These are phyloP conservation scores for Phytopythium kandeliae DNA, from an alignment of 352 stramenopile species.

Conservation along the genomic window DNA sequence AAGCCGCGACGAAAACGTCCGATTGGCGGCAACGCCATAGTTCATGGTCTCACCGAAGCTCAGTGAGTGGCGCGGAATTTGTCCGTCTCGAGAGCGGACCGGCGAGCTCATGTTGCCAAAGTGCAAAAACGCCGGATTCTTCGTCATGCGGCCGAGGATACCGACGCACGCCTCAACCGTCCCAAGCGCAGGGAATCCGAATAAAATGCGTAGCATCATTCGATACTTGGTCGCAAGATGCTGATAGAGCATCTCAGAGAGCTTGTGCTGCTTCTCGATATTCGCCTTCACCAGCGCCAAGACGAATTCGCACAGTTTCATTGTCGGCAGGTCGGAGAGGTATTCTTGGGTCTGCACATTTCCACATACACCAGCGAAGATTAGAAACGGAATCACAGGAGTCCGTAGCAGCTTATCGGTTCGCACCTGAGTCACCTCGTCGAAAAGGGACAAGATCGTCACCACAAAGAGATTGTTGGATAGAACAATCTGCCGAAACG, in stretches of 20 bases:
- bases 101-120: slow-evolving; percentile 48
- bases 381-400: background rate
- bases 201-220: slow-evolving; percentile 76
- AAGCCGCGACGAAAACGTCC: slow-evolving; percentile 15
- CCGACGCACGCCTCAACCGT: slow-evolving; percentile 73
- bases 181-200: slow-evolving; percentile 58
- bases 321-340: slow-evolving; percentile 65
- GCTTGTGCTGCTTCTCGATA: slow-evolving; percentile 51
- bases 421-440: slow-evolving; percentile 59
- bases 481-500: slow-evolving; percentile 53
- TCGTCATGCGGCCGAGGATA: slow-evolving; percentile 73
- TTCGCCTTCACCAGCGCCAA: slow-evolving; percentile 59
- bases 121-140: slow-evolving; percentile 50
- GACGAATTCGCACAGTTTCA: slow-evolving; percentile 77
- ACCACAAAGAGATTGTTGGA: slow-evolving; percentile 58
- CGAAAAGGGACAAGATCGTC: slow-evolving; percentile 61
- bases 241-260: slow-evolving; percentile 63
- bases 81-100: slow-evolving; percentile 35
- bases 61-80: slow-evolving; percentile 42
- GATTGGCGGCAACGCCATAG: slow-evolving; percentile 27
- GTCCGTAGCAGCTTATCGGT: background rate
- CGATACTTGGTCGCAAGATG: slow-evolving; percentile 63
- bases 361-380: background rate
- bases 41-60: slow-evolving; percentile 58
- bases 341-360: slow-evolving; percentile 39